Evolutionary conservation across 805 yeast genomes (phyloP), one percentile per base, ranked within the genome.

Genomic region (Monosporozyma siamensis): DNA sequence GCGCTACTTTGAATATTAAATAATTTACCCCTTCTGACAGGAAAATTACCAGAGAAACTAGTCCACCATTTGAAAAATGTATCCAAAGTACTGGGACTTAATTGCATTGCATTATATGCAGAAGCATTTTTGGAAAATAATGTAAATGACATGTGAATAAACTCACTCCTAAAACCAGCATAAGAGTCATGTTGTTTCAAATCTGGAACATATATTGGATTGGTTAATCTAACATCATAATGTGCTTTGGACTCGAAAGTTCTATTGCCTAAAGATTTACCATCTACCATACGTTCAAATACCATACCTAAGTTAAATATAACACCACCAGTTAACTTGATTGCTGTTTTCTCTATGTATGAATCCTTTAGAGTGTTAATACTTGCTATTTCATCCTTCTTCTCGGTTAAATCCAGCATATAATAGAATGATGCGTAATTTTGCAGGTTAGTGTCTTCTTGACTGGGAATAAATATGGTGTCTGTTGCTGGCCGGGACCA

Each of bases 1-100:
- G 77, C 66, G 24, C 71, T 61, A 42, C 69, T 69, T 5, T 63
- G 56, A 18, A 75, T 75, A 0, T 77, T 78, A 66, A 86, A 90
- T 20, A 92, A 56, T 1, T 64, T 60, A 0, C 97, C 97, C 37
- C 75, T 70, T 40, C 94, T 72, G 12, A 87, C 74, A 0, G 97
- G 95, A 17, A 89, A 67, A 43, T 81, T 79, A 21, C 90, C 81
- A n/a, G 81, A 74, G 61, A 90, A 90, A 49, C 84, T 72, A 26
- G 65, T 63, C 95, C 96, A 89, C 97, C 97, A 92, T 4, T 61
- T 56, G 54, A 77, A 78, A 64, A 92, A 88, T 46, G 78, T 82
- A 6, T 65, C 57, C 50, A 90, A 69, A 0, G 80, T 72, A 4
- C 67, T 67, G 1, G 96, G 95, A 2, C 88, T 71, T 41, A 90